Base-by-base conservation (phyloP, 306 rosid genomes). In the Canavalia ensiformis region DNA sequence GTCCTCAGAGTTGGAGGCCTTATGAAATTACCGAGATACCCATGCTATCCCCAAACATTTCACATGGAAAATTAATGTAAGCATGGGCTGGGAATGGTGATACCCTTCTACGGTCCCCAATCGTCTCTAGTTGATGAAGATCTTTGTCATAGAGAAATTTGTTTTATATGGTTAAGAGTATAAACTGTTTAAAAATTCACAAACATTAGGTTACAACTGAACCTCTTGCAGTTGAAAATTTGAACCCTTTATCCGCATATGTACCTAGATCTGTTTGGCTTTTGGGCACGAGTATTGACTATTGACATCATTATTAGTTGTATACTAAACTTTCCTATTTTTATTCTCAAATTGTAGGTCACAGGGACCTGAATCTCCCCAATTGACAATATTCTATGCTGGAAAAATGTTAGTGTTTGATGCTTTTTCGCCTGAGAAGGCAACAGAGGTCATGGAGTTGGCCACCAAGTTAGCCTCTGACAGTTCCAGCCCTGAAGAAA, bases 391-490 rank as follows among this genome's bases (percentile, higher is more conserved):
- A 60, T 89, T 93, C 42, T 95, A 88, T 49, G 84, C 84, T 18
- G 99, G 98, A 8, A 86, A 89, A 75, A 81, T 95, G 67, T 44
- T 95, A 37, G 91, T 90, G 6, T 89, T 95, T 68, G 90, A 90
- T 56, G 90, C 85, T 41, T 82, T 95, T 10, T 59, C 86, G 0
- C 68, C 91, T 0, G 87, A 83, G 30, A 91, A 84, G 68, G 99
- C 98, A 1, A 88, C 89, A 3, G 96, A 90, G 82, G 82, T 95
- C 46, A 87, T 95, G 89, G 89, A 86, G 28, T 64, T 95, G 62
- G 97, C 97, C 25, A 82, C 85, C 84, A 89, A 87, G 55, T 86
- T 88, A 81, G 80, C 87, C 78, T 86, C 86, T 55, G 71, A 82
- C 46, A 13, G 2, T 50, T 64, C 83, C 51, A 44, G 52, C 28